Evolutionary conservation across 139 green algal species (phyloP), one percentile per base, ranked within the genome.

Genomic region (Coelastrella sp.): DNA sequence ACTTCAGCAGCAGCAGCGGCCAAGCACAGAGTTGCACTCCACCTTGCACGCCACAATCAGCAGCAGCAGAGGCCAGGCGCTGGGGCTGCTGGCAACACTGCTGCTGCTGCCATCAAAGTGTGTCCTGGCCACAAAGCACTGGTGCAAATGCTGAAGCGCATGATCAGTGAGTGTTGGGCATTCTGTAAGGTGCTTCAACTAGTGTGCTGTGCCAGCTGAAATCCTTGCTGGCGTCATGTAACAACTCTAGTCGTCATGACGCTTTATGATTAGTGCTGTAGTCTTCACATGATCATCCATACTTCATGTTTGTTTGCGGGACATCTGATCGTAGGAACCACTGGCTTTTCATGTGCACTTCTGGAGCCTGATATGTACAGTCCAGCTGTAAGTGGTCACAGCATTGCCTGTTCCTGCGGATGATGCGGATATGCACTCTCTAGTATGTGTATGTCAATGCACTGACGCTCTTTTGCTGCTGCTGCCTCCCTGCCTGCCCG

Each of bases 111-210:
- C 23, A 22, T 47, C 66, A 32, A n/a, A 7, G 59, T 90, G 19
- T 17, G 61, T 65, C 22, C 23, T 56, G 81, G 77, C 14, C 80
- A 83, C 10, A 54, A 11, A 74, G 13, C 65, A 22, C 16, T 89
- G 73, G 5, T 89, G 89, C 16, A 19, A 58, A 54, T 87, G 7
- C 83, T 92, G 57, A 58, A 58, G 65, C n/a, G 77, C 2, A 89
- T 90, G 83, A 73, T 90, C 7, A 23, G 89, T 92, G 61, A 58
- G 56, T 86, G 58, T 32, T 77, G 3, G n/a, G 6, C 13, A 23
- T 77, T n/a, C 6, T 47, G 6, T 22, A 32, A 47, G 2, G 6
- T 77, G 71, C 17, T 77, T 11, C 71, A 32, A 16, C 71, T 23
- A 22, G 14, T 23, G 19, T 77, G 71, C 17, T 77, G 71, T 22